A percentile compares a stretch with the other conserved stretches of the same genome.
Evolutionary conservation across 805 yeast genomes (phyloP).

Genomic region (Aciculoconidium aculeatum): DNA sequence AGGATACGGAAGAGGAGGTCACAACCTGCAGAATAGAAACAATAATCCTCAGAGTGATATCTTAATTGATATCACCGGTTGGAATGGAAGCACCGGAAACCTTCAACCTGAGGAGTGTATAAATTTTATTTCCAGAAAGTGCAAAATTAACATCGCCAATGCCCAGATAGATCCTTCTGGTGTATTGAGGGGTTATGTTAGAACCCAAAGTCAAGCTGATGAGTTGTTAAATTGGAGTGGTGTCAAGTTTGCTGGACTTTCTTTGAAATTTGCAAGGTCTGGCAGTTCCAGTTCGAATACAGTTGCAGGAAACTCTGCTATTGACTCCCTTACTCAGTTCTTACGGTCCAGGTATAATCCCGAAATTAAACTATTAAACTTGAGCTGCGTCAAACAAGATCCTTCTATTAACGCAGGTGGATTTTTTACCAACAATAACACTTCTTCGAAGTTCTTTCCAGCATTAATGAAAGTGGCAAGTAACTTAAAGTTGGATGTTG

Average conservation of each 20-base stretch:
- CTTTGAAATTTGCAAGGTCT: slow-evolving; percentile 47
- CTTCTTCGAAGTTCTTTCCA: slow-evolving; percentile 78
- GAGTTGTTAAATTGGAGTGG: slow-evolving; percentile 61
- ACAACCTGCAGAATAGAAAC: slow-evolving; percentile 10
- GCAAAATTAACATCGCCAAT: slow-evolving; percentile 50
- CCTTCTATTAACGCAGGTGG: slow-evolving; percentile 55
- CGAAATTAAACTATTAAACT: slow-evolving; percentile 58
- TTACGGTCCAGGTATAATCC: slow-evolving; percentile 64
- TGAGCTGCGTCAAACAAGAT: slow-evolving; percentile 61
- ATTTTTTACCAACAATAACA: slow-evolving; percentile 52
- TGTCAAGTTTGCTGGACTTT: slow-evolving; percentile 73
- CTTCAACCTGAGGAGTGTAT: slow-evolving; percentile 64
- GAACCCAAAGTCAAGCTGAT: slow-evolving; percentile 49
- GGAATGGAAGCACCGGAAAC: slow-evolving; percentile 67
- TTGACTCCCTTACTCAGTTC: slow-evolving; percentile 57
- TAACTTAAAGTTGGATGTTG: slow-evolving; percentile 49
- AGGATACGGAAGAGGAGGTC: slow-evolving; percentile 25
- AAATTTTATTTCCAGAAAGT: slow-evolving; percentile 62
- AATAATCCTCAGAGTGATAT: slow-evolving; percentile 21
- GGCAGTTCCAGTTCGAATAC: slow-evolving; percentile 12
- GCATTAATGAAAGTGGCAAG: slow-evolving; percentile 82
- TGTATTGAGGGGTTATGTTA: slow-evolving; percentile 55
- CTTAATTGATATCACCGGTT: slow-evolving; percentile 62
- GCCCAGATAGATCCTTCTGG: slow-evolving; percentile 47
- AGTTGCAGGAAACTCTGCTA: slow-evolving; percentile 34